Evolutionary conservation across 495 filamentous ascomycete species (phyloP), one percentile per base, ranked within the genome.

Genomic region (Cenococcum geophilum): DNA sequence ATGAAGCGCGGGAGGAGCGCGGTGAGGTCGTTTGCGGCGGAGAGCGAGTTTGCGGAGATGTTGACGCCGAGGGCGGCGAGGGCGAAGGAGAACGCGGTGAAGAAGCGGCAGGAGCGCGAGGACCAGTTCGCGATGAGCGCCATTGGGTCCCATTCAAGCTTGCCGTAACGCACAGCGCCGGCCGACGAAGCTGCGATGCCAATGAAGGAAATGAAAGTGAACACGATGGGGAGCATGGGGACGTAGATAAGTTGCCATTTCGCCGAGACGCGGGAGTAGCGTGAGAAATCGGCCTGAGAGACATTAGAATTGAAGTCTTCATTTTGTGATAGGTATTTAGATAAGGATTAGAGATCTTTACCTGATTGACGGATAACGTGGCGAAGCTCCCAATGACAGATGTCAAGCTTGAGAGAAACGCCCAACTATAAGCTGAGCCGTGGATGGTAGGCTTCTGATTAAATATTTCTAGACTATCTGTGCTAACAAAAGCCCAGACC

Each of bases 11-110:
- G 83, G 65, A 79, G 81, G 35, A 84, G 74, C 12, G 79, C 79
- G 0, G 79, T 79, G 32, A 86, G 68, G 60, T 86, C 82, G 67
- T 85, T 86, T 52, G 79, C 78, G 49, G 79, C 80, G 14, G 77
- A 79, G 59, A 84, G 76, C 9, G 74, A 76, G 68, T 85, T 84
- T 1, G 82, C 82, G 5, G 78, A 77, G 67, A 85, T 82, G 58
- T 86, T 84, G 4, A 80, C 82, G 54, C 82, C 82, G 22, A 85
- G 77, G 51, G 77, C 73, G 35, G 80, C 80, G 25, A 84, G 71
- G 52, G 74, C 76, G 75, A 78, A 80, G 18, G 70, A 67, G 43
- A 79, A 72, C 5, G 78, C 79, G 10, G 75, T 77, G 68, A 86
- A 86, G 74, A 85, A 84, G 50, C 79, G 77, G 37, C 79, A 79